These are phyloP conservation scores for Zychaea mexicana DNA, from an alignment of 371 early-diverging fungal species.

Conservation along the genomic window DNA sequence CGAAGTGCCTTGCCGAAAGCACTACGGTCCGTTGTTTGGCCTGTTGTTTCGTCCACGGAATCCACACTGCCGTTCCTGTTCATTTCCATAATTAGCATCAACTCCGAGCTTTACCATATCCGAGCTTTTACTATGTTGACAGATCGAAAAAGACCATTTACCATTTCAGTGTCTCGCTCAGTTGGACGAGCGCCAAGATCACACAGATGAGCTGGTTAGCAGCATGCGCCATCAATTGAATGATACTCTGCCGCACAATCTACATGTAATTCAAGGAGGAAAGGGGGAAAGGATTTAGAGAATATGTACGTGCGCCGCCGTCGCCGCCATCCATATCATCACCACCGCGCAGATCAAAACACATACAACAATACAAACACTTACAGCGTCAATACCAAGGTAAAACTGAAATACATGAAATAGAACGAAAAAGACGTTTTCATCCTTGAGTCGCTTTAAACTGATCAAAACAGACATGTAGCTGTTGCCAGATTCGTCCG, in stretches of 20 bases:
- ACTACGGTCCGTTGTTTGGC: conserved; percentile 15
- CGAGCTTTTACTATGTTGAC: too few species aligned
- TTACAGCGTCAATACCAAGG: conserved; percentile 52
- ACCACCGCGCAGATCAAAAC: neutral
- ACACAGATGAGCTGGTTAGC: conserved; percentile 32
- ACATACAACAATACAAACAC: neutral
- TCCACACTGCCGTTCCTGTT: conserved; percentile 21
- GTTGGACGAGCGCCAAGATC: conserved; percentile 45
- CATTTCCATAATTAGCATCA: conserved; percentile 7
- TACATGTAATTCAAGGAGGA: conserved; percentile 12
- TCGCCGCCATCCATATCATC: neutral
- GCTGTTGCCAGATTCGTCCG: conserved; percentile 10
- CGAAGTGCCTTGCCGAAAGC: conserved; percentile 31
- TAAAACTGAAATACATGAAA: conserved; percentile 49
- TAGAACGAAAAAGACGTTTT: conserved; percentile 49
- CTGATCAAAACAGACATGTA: conserved; percentile 20
- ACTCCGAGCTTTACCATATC: neutral
- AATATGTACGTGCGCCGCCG: neutral
- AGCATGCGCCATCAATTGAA: conserved; percentile 49
- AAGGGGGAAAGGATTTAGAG: neutral
- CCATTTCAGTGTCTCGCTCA: conserved; percentile 43
- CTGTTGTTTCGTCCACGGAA: conserved; percentile 15
- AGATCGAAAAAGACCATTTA: conserved; percentile 13
- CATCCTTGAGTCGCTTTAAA: conserved; percentile 42
- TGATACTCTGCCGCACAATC: conserved; percentile 53